Base-by-base conservation (phyloP, 192 early-diverging fungal genomes). In the Diversispora eburnea region DNA sequence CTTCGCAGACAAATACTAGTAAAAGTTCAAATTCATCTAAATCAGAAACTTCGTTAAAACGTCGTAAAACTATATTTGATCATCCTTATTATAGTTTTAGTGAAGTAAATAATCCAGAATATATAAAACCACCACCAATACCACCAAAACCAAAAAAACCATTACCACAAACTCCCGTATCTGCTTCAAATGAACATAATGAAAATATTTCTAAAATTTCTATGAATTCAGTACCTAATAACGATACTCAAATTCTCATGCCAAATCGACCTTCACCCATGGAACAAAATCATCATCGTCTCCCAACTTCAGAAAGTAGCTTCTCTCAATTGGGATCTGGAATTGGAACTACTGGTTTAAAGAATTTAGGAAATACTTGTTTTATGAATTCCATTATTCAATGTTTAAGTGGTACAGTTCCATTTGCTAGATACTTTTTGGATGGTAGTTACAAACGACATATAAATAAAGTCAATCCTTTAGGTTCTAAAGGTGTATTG, bases 381-480 rank as follows among this genome's bases (percentile, higher is more conserved):
- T 94, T 86, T 74, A 92, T 93, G 92, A 94, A 94, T 77, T 88
- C 91, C 49, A 85, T 92, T 47, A 85, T 94, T 58, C 92, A 94
- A 70, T 92, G 90, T 65, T 81, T 94, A 22, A 88, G 84, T 42
- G 90, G 87, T 10, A 92, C 92, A 0, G 75, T 83, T 5, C 89
- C 90, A 5, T 81, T 94, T 22, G 83, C 88, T 13, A 84, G 90
- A 8, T 94, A 87, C 78, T 92, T 92, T 78, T 74, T 87, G 81
- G 85, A 84, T 43, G 90, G 90, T 33, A 80, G 72, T 20, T 92
- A 85, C 70, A 82, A 87, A 48, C 78, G 82, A 6, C 81, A 89
- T 58, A 80, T 93, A 48, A 91, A 93, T 72, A 49, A 80, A 2
- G 62, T 46, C 0, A 96, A 96, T 76, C 81, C 86, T 4, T 71